Base-by-base conservation (phyloP, 192 early-diverging fungal genomes). In the Coemansia sp. region DNA sequence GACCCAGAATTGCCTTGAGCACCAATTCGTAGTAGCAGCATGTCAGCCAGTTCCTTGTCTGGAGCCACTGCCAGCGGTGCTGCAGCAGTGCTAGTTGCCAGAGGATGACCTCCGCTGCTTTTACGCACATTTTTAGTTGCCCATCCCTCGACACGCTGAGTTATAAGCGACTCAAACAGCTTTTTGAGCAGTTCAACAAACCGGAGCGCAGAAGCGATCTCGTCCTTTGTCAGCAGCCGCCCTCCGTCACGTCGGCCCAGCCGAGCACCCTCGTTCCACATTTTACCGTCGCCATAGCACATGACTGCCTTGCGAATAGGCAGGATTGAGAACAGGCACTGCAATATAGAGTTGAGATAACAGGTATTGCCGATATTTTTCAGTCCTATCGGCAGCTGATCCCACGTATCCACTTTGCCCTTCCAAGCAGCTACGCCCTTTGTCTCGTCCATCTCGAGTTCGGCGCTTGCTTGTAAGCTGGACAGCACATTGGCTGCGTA, bases 361-460 rank as follows among this genome's bases (percentile, higher is more conserved):
- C 92, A 94, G 0, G 92, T 94, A 42, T 90, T 91, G 37, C 90
- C 91, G 63, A 91, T 88, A 49, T 94, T 94, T 21, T 79, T 72
- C 36, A 90, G 80, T 6, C 89, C 91, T 0, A 86, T 80, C 6
- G 90, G 90, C 6, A 82, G 80, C 46, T 76, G 63, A 50, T 39
- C 50, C 56, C 52, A 68, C 3, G 65, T 53, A 26, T 61, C 63
- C 35, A 73, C 42, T 16, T 47, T 70, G 42, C 38, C 35, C 8
- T 64, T 57, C 49, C 55, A 46, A 6, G 41, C 30, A 0, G 30
- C 39, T 31, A 57, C 55, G 14, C 55, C 63, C 19, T 48, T 45
- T 16, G 72, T 21, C 10, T 40, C 28, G 18, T 49, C 59, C 30
- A 18, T 11, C 43, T 47, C 49, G 5, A 61, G 39, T 5, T 59